Percentiles rank a stretch among this genome's conserved stretches.
These are phyloP conservation scores for Przewalskia tangutica DNA, from an alignment of 257 asterid genomes.

Conservation along the genomic window DNA sequence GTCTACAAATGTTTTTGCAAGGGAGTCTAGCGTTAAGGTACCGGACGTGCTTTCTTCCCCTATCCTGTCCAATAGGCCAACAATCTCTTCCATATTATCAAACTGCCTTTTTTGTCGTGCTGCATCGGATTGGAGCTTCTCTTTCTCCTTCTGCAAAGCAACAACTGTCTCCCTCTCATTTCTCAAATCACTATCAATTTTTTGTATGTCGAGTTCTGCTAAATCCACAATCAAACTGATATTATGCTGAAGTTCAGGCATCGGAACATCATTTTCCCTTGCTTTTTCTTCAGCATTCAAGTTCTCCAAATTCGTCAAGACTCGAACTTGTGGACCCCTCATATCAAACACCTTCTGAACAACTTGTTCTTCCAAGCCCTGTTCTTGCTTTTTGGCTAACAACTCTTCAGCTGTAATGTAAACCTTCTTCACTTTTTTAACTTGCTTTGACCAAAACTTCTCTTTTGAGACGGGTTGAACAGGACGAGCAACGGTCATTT, in stretches of 20 bases:
- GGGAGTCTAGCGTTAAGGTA: conserved; percentile 55
- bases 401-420: conserved; percentile 69
- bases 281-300: conserved; percentile 75
- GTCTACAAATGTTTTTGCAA: conserved; percentile 50
- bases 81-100: conserved; percentile 51
- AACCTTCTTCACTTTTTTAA: conserved; percentile 42
- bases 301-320: conserved; percentile 75
- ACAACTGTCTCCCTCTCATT: conserved; percentile 85
- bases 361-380: conserved; percentile 39
- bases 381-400: conserved; percentile 69
- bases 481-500: conserved; percentile 25
- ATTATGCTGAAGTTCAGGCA: conserved; percentile 96
- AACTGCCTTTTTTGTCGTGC: conserved; percentile 57
- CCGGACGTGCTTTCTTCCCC: conserved; percentile 53
- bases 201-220: conserved; percentile 73
- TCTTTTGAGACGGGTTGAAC: conserved; percentile 37
- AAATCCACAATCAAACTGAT: conserved; percentile 59
- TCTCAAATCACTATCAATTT: conserved; percentile 62
- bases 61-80: conserved; percentile 40
- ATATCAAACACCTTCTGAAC: conserved; percentile 84
- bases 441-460: conserved; percentile 74
- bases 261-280: conserved; percentile 62
- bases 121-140: conserved; percentile 55
- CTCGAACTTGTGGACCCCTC: conserved; percentile 98
- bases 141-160: conserved; percentile 75